Evolutionary conservation across 2,329 filamentous ascomycete genomes (phyloP).

Genomic region (Dryadomyces quercus-mongolicae): DNA sequence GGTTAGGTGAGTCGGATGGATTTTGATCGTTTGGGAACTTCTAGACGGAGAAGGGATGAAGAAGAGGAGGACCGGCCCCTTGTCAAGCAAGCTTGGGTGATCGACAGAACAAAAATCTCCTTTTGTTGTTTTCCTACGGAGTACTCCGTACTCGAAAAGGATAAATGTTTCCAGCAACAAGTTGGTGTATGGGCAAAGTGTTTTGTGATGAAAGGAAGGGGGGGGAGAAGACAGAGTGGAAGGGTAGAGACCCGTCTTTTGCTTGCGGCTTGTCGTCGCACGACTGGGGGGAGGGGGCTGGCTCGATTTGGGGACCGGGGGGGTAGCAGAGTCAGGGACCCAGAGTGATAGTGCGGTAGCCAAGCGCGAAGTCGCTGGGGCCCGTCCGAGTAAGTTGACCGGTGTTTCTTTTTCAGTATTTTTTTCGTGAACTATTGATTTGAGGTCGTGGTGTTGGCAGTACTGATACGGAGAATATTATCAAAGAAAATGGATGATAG

Average conservation of each 20-base stretch:
- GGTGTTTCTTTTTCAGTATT: too few species aligned
- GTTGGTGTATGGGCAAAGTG: slow-evolving; percentile 4
- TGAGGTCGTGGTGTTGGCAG: too few species aligned
- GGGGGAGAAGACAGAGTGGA: slow-evolving; percentile 11
- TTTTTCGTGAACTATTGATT: too few species aligned
- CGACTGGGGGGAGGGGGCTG: neutral
- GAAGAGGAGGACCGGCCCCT: slow-evolving; percentile 22
- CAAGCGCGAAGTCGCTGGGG: neutral
- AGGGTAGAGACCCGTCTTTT: neutral
- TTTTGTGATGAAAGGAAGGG: slow-evolving; percentile 12
- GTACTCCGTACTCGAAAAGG: slow-evolving; percentile 14
- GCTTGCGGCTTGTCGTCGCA: neutral
- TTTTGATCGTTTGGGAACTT: neutral
- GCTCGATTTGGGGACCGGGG: neutral
- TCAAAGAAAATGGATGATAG: too few species aligned
- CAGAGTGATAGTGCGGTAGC: neutral
- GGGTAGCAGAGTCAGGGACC: neutral
- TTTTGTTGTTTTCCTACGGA: neutral
- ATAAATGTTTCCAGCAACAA: slow-evolving; percentile 15
- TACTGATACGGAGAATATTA: too few species aligned
- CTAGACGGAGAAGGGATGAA: slow-evolving; percentile 5
- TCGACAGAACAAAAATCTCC: slow-evolving; percentile 23
- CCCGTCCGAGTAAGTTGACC: neutral
- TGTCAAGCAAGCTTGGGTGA: slow-evolving; percentile 18
- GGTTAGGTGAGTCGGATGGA: neutral